A percentile compares a stretch with the other conserved stretches of the same genome.
phyloP scores from a whole-genome alignment of 495 filamentous ascomycete genomes.

The Penicillium parvum region DNA sequence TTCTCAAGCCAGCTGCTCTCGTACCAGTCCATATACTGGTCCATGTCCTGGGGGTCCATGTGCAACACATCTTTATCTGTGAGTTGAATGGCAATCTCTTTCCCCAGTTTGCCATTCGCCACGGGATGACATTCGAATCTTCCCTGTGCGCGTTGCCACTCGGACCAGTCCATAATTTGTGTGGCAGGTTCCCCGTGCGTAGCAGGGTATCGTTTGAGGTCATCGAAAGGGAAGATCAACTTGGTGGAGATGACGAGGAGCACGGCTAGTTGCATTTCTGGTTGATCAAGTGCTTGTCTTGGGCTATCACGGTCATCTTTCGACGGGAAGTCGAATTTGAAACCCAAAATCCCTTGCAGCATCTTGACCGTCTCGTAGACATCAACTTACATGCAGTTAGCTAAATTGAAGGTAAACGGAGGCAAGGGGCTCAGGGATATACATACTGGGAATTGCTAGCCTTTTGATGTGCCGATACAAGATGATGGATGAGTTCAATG shows the following conservation, averaged over 20 bases:
- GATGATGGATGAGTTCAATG: conserved; percentile 62
- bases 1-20: conserved; percentile 64
- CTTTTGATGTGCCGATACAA: conserved; percentile 66
- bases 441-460: conserved; percentile 72
- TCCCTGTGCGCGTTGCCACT: conserved; percentile 59
- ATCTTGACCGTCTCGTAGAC: conserved; percentile 59
- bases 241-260: conserved; percentile 77
- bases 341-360: conserved; percentile 52
- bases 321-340: conserved; percentile 54
- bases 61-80: conserved; percentile 63
- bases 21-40: conserved; percentile 88
- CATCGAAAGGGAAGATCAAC: conserved; percentile 71
- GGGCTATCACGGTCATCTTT: conserved; percentile 15
- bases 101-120: conserved; percentile 24
- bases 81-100: conserved; percentile 46
- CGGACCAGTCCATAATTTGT: conserved; percentile 63
- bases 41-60: conserved; percentile 64
- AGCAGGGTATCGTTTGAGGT: conserved; percentile 50
- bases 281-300: conserved; percentile 44
- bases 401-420: too few relatives aligned
- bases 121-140: conserved; percentile 31
- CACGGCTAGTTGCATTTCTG: conserved; percentile 68
- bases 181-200: conserved; percentile 56
- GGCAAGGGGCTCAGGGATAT: too few relatives aligned
- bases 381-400: conserved; percentile 53